A percentile compares a stretch with the other conserved stretches of the same genome.
These are phyloP conservation scores for Coniella vitis DNA, from an alignment of 2,329 filamentous ascomycete species.

Conservation along the genomic window DNA sequence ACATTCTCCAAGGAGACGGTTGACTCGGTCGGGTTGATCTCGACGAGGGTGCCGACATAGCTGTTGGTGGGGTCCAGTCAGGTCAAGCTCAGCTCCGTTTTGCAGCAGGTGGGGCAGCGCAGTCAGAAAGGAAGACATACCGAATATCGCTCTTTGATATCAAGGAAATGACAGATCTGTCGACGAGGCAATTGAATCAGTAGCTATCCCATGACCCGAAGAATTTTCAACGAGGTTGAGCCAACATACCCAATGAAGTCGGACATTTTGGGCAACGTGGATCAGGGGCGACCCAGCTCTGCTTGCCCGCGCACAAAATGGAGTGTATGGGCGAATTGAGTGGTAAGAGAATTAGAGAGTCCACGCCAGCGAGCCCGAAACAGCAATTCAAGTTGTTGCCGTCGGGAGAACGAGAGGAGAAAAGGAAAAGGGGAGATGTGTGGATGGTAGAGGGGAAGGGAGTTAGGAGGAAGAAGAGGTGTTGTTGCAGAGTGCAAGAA, in stretches of 20 bases:
- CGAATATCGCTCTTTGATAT: conserved; percentile 97
- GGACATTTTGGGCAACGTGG: conserved; percentile 37
- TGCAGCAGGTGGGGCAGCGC: not conserved
- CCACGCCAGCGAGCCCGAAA: conserved; percentile 9
- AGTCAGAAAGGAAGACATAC: conserved; percentile 44
- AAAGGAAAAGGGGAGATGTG: no score
- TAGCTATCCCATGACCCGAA: conserved; percentile 5
- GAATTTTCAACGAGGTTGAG: conserved; percentile 17
- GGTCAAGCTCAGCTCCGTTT: conserved; percentile 6
- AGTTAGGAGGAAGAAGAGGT: not conserved
- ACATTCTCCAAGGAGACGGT: conserved; percentile 98
- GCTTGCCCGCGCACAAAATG: conserved; percentile 3
- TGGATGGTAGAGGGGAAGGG: no score
- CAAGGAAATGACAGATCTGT: conserved; percentile 85
- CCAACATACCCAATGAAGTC: conserved; percentile 51
- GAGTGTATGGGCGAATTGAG: not conserved
- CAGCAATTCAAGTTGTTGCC: not conserved
- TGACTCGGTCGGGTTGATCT: conserved; percentile 96
- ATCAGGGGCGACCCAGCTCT: not conserved
- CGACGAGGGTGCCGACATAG: conserved; percentile 91
- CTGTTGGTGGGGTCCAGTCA: conserved; percentile 43
- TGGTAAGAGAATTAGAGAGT: not conserved
- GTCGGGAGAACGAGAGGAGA: not conserved
- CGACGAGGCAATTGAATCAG: conserved; percentile 26
- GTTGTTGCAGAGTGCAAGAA: not conserved